These are phyloP conservation scores for Ilex aquifolium DNA, from an alignment of 257 asterid genomes.

Conservation along the genomic window DNA sequence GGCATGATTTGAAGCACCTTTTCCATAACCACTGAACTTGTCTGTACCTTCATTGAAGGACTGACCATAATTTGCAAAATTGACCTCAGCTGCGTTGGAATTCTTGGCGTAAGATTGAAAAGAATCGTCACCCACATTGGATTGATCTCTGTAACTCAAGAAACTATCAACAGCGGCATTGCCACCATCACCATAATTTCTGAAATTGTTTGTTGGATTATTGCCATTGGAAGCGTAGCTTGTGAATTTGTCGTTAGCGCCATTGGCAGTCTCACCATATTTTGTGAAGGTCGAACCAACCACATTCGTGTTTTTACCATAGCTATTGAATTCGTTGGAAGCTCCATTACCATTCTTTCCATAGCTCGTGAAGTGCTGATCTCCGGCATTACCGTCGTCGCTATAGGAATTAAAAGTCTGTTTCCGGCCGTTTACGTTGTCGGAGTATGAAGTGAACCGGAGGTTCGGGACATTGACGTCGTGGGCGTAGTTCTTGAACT, in stretches of 20 bases:
- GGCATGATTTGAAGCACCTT: constrained; percentile 19
- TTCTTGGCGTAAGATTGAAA: constrained; percentile 54
- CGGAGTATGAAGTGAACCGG: constrained; percentile 63
- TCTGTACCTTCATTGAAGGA: constrained; percentile 79
- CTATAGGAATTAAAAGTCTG: constrained; percentile 46
- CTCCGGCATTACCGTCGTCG: constrained; percentile 51
- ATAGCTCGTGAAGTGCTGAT: constrained; percentile 49
- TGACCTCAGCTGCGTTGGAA: constrained; percentile 40
- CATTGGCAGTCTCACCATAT: constrained; percentile 58
- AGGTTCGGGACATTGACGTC: constrained; percentile 42
- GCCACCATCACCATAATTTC: constrained; percentile 47
- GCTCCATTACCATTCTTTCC: constrained; percentile 74
- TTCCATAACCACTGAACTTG: constrained; percentile 56
- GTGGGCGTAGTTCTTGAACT: constrained; percentile 38
- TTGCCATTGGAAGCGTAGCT: constrained; percentile 50
- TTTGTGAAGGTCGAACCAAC: constrained; percentile 56
- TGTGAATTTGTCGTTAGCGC: constrained; percentile 49
- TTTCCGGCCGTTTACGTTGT: constrained; percentile 39
- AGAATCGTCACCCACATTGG: constrained; percentile 77
- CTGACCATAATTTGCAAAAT: constrained; percentile 57
- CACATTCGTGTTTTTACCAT: constrained; percentile 57
- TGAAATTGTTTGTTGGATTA: constrained; percentile 55
- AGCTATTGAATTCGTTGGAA: constrained; percentile 42
- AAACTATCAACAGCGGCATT: constrained; percentile 55
- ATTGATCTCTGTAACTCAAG: constrained; percentile 55